Evolutionary conservation across 2,329 filamentous ascomycete genomes (phyloP).

Genomic region (Metarhizium anisopliae): DNA sequence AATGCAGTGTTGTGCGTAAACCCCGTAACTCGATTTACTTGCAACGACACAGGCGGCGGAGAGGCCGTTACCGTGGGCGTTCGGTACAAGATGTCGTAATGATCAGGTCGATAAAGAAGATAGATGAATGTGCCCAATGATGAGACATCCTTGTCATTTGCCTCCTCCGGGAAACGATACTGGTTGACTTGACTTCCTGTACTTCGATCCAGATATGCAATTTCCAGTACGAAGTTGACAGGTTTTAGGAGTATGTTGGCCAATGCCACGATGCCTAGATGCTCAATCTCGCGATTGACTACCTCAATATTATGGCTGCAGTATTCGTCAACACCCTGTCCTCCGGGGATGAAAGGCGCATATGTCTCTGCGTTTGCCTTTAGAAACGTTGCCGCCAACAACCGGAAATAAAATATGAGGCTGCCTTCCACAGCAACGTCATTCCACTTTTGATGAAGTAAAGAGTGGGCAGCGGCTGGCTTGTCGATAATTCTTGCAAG

Average conservation of each 20-base stretch:
- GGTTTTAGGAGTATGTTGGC: conserved; percentile 73
- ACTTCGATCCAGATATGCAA: conserved; percentile 85
- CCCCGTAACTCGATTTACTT: conserved; percentile 43
- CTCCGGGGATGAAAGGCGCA: conserved; percentile 59
- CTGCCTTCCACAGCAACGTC: conserved; percentile 55
- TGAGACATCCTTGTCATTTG: conserved; percentile 33
- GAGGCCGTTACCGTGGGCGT: conserved; percentile 21
- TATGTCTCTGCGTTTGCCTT: conserved; percentile 64
- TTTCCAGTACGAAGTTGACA: conserved; percentile 70
- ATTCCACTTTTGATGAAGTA: conserved; percentile 65
- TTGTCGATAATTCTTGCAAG: conserved; percentile 52
- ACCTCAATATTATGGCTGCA: conserved; percentile 64
- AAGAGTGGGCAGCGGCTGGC: conserved; percentile 42
- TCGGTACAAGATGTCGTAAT: conserved; percentile 91
- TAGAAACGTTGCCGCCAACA: conserved; percentile 78
- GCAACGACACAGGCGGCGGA: conserved; percentile 21
- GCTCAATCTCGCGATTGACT: conserved; percentile 76
- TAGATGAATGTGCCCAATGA: conserved; percentile 44
- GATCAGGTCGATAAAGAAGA: conserved; percentile 62
- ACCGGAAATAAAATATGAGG: conserved; percentile 77
- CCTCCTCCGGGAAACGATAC: conserved; percentile 53
- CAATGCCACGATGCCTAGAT: conserved; percentile 73
- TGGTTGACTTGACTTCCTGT: conserved; percentile 66
- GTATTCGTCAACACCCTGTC: conserved; percentile 55
- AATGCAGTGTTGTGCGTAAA: conserved; percentile 38